Conservation (phyloP, 2,329 filamentous ascomycete species). For the Colletotrichum nymphaeae region DNA sequence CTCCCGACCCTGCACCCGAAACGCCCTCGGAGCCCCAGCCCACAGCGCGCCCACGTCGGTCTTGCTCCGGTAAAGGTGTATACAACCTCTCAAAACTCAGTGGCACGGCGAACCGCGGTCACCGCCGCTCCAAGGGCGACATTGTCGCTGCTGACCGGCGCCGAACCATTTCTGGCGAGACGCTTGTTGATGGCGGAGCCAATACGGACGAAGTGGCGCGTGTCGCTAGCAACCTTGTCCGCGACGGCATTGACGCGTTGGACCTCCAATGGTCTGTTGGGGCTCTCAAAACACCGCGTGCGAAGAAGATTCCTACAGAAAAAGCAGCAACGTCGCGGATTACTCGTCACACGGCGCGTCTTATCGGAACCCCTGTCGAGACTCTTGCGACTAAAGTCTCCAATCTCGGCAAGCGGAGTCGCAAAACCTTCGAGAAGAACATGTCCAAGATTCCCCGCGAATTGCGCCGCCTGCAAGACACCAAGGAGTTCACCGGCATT, state of each 20-base stretch:
- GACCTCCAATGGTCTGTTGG: slow-evolving; percentile 56
- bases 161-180: slow-evolving; percentile 58
- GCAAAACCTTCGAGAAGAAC: slow-evolving; percentile 63
- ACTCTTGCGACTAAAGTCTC: slow-evolving; percentile 60
- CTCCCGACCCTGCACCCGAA: slow-evolving; percentile 17
- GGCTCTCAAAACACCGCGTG: slow-evolving; percentile 48
- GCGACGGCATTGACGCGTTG: slow-evolving; percentile 59
- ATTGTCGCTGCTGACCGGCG: slow-evolving; percentile 52
- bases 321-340: slow-evolving; percentile 46
- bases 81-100: slow-evolving; percentile 76
- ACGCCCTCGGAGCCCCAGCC: slow-evolving; percentile 41
- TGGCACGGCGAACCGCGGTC: slow-evolving; percentile 71
- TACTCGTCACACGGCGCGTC: slow-evolving; percentile 58
- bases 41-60: slow-evolving; percentile 64
- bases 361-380: slow-evolving; percentile 55
- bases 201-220: slow-evolving; percentile 27
- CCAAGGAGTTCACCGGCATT: slow-evolving; percentile 70
- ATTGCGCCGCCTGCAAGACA: slow-evolving; percentile 68
- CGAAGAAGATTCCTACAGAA: slow-evolving; percentile 47
- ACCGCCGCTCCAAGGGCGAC: slow-evolving; percentile 64
- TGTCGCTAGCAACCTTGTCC: slow-evolving; percentile 42
- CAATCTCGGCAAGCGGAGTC: slow-evolving; percentile 70
- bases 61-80: slow-evolving; percentile 65
- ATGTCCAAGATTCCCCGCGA: slow-evolving; percentile 65
- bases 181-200: slow-evolving; percentile 43